These are phyloP conservation scores for Craterostigma plantagineum DNA, from an alignment of 257 asterid genomes.

Conservation along the genomic window DNA sequence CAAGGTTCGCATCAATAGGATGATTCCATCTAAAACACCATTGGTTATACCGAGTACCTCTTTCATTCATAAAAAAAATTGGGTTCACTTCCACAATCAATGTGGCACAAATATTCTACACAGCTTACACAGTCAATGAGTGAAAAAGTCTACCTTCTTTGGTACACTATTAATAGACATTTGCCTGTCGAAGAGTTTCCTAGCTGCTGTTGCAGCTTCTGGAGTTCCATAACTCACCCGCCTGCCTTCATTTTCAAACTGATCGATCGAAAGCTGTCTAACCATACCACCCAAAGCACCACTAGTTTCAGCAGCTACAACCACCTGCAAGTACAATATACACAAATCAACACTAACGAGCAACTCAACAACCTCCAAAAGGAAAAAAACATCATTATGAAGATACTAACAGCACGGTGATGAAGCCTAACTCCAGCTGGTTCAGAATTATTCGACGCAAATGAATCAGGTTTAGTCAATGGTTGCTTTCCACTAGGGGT, in stretches of 20 bases:
- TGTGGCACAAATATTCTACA: too few relatives aligned
- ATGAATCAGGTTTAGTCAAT: conserved; percentile 75
- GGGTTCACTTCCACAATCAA: too few relatives aligned
- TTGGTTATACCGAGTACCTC: too few relatives aligned
- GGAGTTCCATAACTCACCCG: conserved; percentile 98
- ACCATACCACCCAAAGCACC: conserved; percentile 99
- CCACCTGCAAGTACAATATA: conserved; percentile 45
- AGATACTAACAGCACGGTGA: conserved; percentile 88
- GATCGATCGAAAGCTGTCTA: conserved; percentile 97
- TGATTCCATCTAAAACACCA: too few relatives aligned
- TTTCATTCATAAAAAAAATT: too few relatives aligned
- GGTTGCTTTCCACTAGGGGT: conserved; percentile 89
- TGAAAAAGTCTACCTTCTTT: too few relatives aligned
- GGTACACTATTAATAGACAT: conserved; percentile 92
- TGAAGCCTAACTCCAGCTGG: conserved; percentile 96
- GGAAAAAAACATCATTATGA: conserved; percentile 10
- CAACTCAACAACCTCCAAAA: conserved; percentile 5
- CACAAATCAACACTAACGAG: conserved; percentile 9
- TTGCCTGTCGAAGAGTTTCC: conserved; percentile 91
- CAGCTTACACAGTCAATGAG: too few relatives aligned
- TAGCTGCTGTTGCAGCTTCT: conserved; percentile 95
- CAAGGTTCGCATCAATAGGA: too few relatives aligned
- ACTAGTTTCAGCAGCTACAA: conserved; percentile 95
- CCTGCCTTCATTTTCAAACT: conserved; percentile 95
- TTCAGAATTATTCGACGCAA: conserved; percentile 37